These are phyloP conservation scores for Monilinia vaccinii-corymbosi DNA, from an alignment of 2,329 filamentous ascomycete species.

Conservation along the genomic window DNA sequence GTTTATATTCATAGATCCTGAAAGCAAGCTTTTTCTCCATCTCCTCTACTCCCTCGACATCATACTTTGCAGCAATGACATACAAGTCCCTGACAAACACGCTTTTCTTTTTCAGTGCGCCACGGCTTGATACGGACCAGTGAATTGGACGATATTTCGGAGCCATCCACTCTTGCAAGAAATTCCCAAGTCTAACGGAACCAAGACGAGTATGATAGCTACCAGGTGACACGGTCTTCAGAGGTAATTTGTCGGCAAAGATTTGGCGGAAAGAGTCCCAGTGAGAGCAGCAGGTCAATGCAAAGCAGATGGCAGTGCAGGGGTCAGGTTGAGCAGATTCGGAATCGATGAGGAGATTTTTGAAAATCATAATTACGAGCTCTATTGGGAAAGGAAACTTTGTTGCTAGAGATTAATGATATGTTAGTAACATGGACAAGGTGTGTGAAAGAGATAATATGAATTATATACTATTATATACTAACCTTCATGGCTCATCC, in stretches of 20 bases:
- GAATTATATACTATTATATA: too few species aligned
- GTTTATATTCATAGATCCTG: background rate
- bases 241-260: background rate
- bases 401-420: background rate
- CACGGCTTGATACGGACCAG: fast-evolving
- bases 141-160: background rate
- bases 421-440: background rate
- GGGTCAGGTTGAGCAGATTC: background rate
- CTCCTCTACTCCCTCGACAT: background rate
- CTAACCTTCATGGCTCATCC: too few species aligned
- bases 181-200: background rate
- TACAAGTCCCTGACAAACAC: background rate
- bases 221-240: background rate
- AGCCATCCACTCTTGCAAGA: background rate
- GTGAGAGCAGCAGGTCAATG: background rate
- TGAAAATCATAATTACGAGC: background rate
- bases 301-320: background rate
- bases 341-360: background rate
- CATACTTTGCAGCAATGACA: background rate
- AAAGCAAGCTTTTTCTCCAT: background rate
- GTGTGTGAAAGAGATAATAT: background rate
- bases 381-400: background rate
- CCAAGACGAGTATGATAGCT: fast-evolving
- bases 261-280: background rate
- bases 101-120: background rate